Evolutionary conservation across 768 basidiomycete species (phyloP), one percentile per base, ranked within the genome.

Genomic region (Podaxis rugospora): DNA sequence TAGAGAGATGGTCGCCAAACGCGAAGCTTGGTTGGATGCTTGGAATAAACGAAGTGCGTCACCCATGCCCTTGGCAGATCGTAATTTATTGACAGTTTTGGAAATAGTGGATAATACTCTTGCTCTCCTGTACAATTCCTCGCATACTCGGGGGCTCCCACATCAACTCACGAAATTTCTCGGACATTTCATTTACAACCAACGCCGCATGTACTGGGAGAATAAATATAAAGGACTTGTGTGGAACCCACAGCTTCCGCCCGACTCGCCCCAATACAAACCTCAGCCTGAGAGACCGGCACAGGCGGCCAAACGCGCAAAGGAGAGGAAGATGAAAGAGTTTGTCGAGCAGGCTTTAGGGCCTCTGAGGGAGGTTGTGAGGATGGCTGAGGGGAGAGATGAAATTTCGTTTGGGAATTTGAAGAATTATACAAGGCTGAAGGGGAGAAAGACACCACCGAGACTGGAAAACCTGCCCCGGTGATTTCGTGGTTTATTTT

Each of bases 41-140:
- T 90, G 88, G 85, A 79, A 90, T 55, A 68, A 68, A 61, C 80
- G 84, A 66, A 78, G 89, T 87, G 64, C 67, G 74, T 72, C 28
- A 35, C 32, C n/a, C 28, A 9, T 21, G 9, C 53, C 28, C 59
- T 70, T 35, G 21, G n/a, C 51, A 18, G 40, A 16, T 2, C 46
- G 40, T 10, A 44, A 9, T 55, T 23, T 14, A 36, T 53, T 36
- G 36, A 59, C 59, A 11, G 16, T 44, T 54, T 18, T 49, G 51
- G 58, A 58, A 21, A 5, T 62, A 92, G 90, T 89, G 71, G 89
- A 92, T 66, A 80, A 78, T 61, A 90, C 89, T 0, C 76, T 92
- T 42, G 76, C 78, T 35, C 64, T 92, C 7, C 69, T 92, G 50
- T 79, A 83, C 71, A 82, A 77, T 27, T 86, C 90, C n/a, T 80